Percentiles rank a stretch among this genome's conserved stretches.
Evolutionary conservation across 352 stramenopile genomes (phyloP).

Genomic region (Phytophthora pseudosyringae): DNA sequence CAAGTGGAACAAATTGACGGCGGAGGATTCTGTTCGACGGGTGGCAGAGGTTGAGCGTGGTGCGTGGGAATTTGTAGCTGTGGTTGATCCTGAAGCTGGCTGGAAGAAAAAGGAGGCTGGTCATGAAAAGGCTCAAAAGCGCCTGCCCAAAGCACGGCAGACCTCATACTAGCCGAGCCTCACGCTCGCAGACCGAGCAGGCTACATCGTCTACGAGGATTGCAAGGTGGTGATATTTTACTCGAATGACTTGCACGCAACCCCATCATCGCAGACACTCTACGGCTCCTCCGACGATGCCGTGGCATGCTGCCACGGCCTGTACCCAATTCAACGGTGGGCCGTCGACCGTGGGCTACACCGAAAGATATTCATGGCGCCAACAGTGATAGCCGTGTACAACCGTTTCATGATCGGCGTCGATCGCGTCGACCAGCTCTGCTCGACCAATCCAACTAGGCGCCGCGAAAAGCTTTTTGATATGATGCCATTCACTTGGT

Average conservation of each 20-base stretch:
- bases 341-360: not conserved
- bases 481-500: slow-evolving; percentile 7
- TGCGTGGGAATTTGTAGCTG: not conserved
- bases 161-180: not conserved
- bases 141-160: not conserved
- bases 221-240: not conserved
- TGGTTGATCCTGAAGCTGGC: not conserved
- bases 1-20: not conserved
- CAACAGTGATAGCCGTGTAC: slow-evolving; percentile 1
- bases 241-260: not conserved
- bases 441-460: not conserved
- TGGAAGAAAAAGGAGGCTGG: not conserved
- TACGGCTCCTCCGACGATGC: too few species aligned
- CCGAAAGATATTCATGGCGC: slow-evolving; percentile 5
- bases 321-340: slow-evolving; percentile 19
- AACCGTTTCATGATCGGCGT: slow-evolving; percentile 14
- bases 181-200: not conserved
- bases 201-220: not conserved
- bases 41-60: not conserved
- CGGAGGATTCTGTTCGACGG: not conserved
- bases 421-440: slow-evolving; percentile 10
- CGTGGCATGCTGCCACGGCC: slow-evolving; percentile 2
- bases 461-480: not conserved
- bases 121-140: not conserved
- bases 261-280: not conserved